Evolutionary conservation across 2,329 filamentous ascomycete genomes (phyloP).

Genomic region (Penicillium hesseltinei): DNA sequence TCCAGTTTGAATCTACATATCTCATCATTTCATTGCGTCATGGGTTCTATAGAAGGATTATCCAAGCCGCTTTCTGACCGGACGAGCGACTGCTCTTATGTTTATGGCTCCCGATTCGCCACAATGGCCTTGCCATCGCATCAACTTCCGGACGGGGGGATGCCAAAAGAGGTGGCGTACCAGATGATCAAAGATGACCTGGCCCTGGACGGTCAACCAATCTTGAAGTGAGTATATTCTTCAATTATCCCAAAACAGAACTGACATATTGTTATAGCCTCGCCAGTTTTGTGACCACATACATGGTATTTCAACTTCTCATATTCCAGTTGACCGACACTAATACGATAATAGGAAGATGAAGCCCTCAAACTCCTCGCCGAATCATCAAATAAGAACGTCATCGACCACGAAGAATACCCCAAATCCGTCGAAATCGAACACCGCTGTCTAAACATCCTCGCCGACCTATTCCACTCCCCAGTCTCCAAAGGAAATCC

Average conservation of each 20-base stretch:
- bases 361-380: conserved; percentile 64
- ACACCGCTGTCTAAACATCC: conserved; percentile 66
- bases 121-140: conserved; percentile 7
- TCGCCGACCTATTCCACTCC: conserved; percentile 64
- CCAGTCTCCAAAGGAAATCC: conserved; percentile 52
- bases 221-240: conserved; percentile 58
- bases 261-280: conserved; percentile 1
- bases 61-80: background rate
- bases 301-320: conserved; percentile 48
- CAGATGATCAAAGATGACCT: conserved; percentile 64
- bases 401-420: conserved; percentile 69
- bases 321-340: background rate
- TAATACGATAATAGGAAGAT: conserved; percentile 46
- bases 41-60: conserved; percentile 3
- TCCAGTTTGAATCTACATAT: background rate
- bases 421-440: conserved; percentile 62
- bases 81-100: conserved; percentile 2
- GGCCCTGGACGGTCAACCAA: conserved; percentile 64
- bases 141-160: conserved; percentile 64
- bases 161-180: conserved; percentile 73
- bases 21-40: background rate
- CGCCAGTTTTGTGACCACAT: conserved; percentile 65
- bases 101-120: conserved; percentile 14
- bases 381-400: conserved; percentile 68
- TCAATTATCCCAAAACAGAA: background rate